A percentile compares a stretch with the other conserved stretches of the same genome.
These are phyloP conservation scores for Geotrichum siamense DNA, from an alignment of 1,139 yeast genomes.

Conservation along the genomic window DNA sequence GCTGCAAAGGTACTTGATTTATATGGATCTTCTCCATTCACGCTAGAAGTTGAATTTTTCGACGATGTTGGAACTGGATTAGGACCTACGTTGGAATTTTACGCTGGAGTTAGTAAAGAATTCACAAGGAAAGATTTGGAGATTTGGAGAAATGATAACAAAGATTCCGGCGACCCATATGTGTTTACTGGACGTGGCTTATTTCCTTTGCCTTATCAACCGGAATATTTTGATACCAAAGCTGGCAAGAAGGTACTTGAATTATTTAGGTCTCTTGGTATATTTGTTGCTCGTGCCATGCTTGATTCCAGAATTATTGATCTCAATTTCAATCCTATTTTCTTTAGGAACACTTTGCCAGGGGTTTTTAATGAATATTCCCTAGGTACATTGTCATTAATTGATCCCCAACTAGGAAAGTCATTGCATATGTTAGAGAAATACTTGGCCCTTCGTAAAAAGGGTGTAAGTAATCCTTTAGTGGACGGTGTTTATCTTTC, in stretches of 20 bases:
- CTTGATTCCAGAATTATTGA: slow-evolving; percentile 83
- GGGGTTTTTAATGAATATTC: slow-evolving; percentile 15
- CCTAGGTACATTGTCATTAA: slow-evolving; percentile 38
- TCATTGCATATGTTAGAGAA: slow-evolving; percentile 51
- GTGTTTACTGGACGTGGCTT: slow-evolving; percentile 47
- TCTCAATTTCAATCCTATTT: slow-evolving; percentile 64
- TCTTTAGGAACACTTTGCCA: slow-evolving; percentile 42
- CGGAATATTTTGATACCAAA: slow-evolving; percentile 12
- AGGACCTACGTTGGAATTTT: slow-evolving; percentile 94
- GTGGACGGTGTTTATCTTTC: slow-evolving; percentile 43
- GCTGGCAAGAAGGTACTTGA: slow-evolving; percentile 42
- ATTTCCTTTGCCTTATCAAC: slow-evolving; percentile 61
- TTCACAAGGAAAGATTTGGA: slow-evolving; percentile 50
- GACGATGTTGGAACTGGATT: slow-evolving; percentile 95
- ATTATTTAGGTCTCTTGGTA: slow-evolving; percentile 65
- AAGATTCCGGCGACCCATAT: slow-evolving; percentile 36
- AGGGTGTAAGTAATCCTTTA: slow-evolving; percentile 27
- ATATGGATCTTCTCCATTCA: slow-evolving; percentile 73
- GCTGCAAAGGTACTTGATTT: slow-evolving; percentile 72
- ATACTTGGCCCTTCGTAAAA: slow-evolving; percentile 33
- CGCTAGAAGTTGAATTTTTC: slow-evolving; percentile 79
- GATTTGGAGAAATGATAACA: slow-evolving; percentile 61
- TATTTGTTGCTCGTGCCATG: slow-evolving; percentile 78
- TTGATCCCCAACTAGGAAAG: slow-evolving; percentile 57
- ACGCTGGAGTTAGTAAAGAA: slow-evolving; percentile 71